These are phyloP conservation scores for Sequoiadendron giganteum DNA, from an alignment of 75 land plant species.

Conservation along the genomic window DNA sequence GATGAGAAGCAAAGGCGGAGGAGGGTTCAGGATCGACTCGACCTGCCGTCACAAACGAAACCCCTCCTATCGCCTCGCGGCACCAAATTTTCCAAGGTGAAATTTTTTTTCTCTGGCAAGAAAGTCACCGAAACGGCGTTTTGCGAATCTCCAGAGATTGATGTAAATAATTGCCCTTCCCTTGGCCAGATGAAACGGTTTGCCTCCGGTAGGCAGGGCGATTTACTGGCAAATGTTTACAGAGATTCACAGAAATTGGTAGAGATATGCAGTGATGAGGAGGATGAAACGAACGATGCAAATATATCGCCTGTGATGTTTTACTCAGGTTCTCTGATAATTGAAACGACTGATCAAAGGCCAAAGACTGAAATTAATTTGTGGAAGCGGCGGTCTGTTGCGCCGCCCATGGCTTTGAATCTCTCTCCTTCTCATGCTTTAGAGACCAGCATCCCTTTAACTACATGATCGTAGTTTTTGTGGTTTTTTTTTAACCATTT, in stretches of 20 bases:
- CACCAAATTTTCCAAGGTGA: neutral
- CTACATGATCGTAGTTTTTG: neutral
- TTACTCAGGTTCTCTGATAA: neutral
- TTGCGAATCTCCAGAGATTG: neutral
- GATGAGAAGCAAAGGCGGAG: neutral
- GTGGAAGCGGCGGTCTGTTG: slow-evolving; percentile 43
- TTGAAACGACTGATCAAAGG: neutral
- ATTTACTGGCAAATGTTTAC: slow-evolving; percentile 22
- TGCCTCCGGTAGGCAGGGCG: slow-evolving; percentile 29
- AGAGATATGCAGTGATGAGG: neutral
- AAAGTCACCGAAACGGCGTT: neutral
- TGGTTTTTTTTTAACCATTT: neutral
- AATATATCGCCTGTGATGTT: neutral
- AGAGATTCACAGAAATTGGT: neutral
- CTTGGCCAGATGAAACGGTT: slow-evolving; percentile 39
- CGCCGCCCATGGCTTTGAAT: slow-evolving; percentile 26
- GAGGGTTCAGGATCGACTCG: neutral
- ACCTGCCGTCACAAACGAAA: neutral
- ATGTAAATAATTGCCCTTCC: slow-evolving; percentile 6
- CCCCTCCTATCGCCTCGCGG: neutral
- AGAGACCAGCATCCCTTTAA: neutral
- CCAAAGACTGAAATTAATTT: slow-evolving; percentile 30
- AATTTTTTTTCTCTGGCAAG: neutral
- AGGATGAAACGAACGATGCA: neutral
- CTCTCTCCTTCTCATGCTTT: neutral